A percentile compares a stretch with the other conserved stretches of the same genome.
These are phyloP conservation scores for Rugonectria rugulosa DNA, from an alignment of 2,329 filamentous ascomycete genomes.

Conservation along the genomic window DNA sequence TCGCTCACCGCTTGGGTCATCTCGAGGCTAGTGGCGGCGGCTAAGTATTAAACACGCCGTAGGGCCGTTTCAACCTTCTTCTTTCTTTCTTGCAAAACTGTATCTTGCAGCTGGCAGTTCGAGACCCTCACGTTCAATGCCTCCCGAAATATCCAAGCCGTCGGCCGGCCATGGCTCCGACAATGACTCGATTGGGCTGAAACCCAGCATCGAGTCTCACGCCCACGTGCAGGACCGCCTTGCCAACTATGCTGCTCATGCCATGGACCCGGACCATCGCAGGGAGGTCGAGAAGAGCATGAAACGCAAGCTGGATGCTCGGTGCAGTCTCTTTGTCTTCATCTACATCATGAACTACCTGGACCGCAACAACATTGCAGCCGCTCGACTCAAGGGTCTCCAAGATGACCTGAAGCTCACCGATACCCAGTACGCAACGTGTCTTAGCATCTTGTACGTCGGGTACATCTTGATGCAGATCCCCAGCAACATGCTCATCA, in stretches of 20 bases:
- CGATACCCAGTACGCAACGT: slow-evolving; percentile 69
- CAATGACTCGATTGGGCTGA: neutral
- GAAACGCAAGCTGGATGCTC: slow-evolving; percentile 73
- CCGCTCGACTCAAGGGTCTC: slow-evolving; percentile 70
- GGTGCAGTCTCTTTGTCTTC: slow-evolving; percentile 73
- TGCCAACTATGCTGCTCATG: neutral
- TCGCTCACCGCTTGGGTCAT: neutral
- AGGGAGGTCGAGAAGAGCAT: slow-evolving; percentile 67
- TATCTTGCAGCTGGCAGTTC: neutral
- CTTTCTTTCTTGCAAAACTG: neutral
- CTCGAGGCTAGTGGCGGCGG: neutral
- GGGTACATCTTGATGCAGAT: slow-evolving; percentile 72
- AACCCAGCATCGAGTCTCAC: slow-evolving; percentile 12
- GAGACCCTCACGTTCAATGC: neutral
- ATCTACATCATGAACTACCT: slow-evolving; percentile 81
- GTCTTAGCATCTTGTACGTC: slow-evolving; percentile 70
- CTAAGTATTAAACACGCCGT: neutral
- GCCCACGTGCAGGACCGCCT: neutral
- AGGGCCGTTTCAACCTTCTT: neutral
- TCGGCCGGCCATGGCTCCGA: neutral
- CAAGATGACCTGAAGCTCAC: slow-evolving; percentile 65
- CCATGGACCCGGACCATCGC: slow-evolving; percentile 57
- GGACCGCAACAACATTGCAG: slow-evolving; percentile 73
- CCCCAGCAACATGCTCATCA: slow-evolving; percentile 65
- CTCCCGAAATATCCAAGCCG: slow-evolving; percentile 5